phyloP scores from a whole-genome alignment of 2,329 filamentous ascomycete species.

The Colletotrichum destructivum region DNA sequence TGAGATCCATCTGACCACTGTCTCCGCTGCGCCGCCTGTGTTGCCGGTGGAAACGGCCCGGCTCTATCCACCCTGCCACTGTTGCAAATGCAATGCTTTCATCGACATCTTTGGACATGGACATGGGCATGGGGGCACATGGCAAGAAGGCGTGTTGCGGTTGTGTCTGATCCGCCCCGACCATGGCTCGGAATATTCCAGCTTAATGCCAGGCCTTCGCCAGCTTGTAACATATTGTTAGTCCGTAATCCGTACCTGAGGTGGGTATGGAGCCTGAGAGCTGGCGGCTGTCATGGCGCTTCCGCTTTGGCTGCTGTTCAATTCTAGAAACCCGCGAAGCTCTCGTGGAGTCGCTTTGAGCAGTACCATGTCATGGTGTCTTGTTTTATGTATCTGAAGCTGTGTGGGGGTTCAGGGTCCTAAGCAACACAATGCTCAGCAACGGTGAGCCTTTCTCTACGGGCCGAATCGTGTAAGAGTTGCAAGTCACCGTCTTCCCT shows the following conservation, averaged over 20 bases:
- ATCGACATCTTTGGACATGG: not conserved
- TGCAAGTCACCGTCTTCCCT: no score
- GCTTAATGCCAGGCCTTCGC: not conserved
- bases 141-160: constrained; percentile 29
- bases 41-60: constrained; percentile 23
- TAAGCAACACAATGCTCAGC: constrained; percentile 11
- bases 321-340: not conserved
- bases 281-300: no score
- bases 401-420: not conserved
- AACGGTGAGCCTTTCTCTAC: not conserved
- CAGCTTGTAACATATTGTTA: not conserved
- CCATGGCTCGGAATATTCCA: not conserved
- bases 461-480: not conserved
- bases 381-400: not conserved
- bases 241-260: no score
- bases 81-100: not conserved
- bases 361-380: not conserved
- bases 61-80: constrained; percentile 27
- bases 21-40: constrained; percentile 24
- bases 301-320: no score
- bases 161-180: constrained; percentile 4
- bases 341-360: not conserved
- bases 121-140: constrained; percentile 20
- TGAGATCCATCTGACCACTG: constrained; percentile 33
- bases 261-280: no score